Conservation (phyloP, 805 yeast genomes). For the Kluyveromyces siamensis region DNA sequence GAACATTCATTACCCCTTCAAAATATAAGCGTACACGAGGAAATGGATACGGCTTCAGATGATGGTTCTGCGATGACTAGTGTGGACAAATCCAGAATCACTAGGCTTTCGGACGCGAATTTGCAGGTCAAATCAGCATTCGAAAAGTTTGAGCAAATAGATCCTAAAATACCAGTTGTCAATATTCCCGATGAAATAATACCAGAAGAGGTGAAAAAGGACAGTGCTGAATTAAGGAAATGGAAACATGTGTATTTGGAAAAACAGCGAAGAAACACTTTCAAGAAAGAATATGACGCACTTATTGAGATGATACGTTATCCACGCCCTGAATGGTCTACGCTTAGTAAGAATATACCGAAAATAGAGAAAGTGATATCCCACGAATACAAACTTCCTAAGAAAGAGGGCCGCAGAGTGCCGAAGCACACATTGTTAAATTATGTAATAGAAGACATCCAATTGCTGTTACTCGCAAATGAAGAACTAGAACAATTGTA, state of each 20-base stretch:
- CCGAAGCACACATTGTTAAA: conserved; percentile 26
- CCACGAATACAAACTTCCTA: conserved; percentile 3
- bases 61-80: not conserved
- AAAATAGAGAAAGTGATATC: conserved; percentile 1
- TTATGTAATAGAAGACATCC: conserved; percentile 25
- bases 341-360: not conserved
- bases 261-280: conserved; percentile 22
- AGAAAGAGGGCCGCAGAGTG: conserved; percentile 17
- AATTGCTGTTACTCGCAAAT: conserved; percentile 20
- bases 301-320: conserved; percentile 16
- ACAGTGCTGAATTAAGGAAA: conserved; percentile 16
- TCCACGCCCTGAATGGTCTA: conserved; percentile 8
- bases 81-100: not conserved
- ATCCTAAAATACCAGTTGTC: conserved; percentile 17
- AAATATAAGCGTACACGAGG: not conserved
- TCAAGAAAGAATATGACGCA: conserved; percentile 22
- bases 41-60: not conserved
- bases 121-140: not conserved
- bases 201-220: conserved; percentile 14
- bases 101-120: not conserved
- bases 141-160: conserved; percentile 3
- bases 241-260: conserved; percentile 29
- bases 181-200: conserved; percentile 14
- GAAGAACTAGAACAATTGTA: conserved; percentile 13
- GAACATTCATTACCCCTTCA: not conserved